Evolutionary conservation across 2,329 filamentous ascomycete genomes (phyloP).

Genomic region (Cylindrodendrum hubeiense): DNA sequence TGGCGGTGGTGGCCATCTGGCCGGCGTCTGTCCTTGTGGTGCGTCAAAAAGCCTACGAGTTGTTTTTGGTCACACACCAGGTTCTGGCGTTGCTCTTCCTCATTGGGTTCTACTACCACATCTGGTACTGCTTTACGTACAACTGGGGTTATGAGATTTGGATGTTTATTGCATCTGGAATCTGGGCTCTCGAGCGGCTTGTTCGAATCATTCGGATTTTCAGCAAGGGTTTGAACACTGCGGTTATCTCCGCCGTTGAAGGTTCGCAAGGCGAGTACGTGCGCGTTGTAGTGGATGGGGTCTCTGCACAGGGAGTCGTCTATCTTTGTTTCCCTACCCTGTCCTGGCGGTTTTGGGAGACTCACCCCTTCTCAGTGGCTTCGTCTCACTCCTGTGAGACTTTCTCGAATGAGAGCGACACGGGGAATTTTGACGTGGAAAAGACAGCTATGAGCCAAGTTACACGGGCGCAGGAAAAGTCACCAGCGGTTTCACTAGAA

Average conservation of each 20-base stretch:
- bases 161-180: constrained; percentile 47
- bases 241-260: constrained; percentile 39
- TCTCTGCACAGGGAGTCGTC: constrained; percentile 42
- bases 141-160: constrained; percentile 55
- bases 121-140: constrained; percentile 49
- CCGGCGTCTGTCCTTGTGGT: constrained; percentile 44
- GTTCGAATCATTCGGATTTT: constrained; percentile 44
- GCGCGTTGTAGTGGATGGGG: constrained; percentile 46
- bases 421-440: not conserved
- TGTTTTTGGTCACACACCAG: constrained; percentile 51
- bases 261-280: constrained; percentile 47
- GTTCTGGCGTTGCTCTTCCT: constrained; percentile 49
- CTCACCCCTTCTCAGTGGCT: constrained; percentile 51
- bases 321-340: constrained; percentile 53
- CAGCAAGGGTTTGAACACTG: constrained; percentile 36
- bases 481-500: not conserved
- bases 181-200: constrained; percentile 49
- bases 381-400: not conserved
- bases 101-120: constrained; percentile 51
- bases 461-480: not conserved
- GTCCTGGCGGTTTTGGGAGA: constrained; percentile 53
- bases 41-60: constrained; percentile 48
- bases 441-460: not conserved
- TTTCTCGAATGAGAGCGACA: not conserved
- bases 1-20: constrained; percentile 43